Conservation (phyloP, 164 flowering plant species). For the Dillenia suffruticosa region DNA sequence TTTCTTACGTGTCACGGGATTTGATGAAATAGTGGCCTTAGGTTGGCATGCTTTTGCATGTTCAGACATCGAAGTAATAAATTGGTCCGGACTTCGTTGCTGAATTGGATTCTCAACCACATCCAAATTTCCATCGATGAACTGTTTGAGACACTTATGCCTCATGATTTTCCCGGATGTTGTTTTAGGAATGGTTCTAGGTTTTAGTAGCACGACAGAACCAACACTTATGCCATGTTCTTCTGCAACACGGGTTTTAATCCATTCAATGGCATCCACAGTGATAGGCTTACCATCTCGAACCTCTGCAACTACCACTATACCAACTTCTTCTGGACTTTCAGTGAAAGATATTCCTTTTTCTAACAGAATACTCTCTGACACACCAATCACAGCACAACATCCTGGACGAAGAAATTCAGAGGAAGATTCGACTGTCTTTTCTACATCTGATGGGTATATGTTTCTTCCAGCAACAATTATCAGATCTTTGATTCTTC, state of each 20-base stretch:
- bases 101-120: slow-evolving; percentile 29
- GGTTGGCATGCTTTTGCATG: slow-evolving; percentile 39
- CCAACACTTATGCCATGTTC: slow-evolving; percentile 70
- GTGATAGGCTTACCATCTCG: slow-evolving; percentile 53
- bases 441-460: slow-evolving; percentile 78
- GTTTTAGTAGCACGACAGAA: slow-evolving; percentile 57
- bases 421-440: slow-evolving; percentile 70
- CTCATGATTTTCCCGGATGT: slow-evolving; percentile 82
- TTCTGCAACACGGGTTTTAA: slow-evolving; percentile 58
- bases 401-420: slow-evolving; percentile 72
- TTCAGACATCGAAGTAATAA: slow-evolving; percentile 55
- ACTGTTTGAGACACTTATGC: slow-evolving; percentile 71
- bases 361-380: slow-evolving; percentile 51
- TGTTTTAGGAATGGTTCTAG: slow-evolving; percentile 67
- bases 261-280: slow-evolving; percentile 41
- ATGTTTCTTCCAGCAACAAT: slow-evolving; percentile 78
- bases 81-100: slow-evolving; percentile 35
- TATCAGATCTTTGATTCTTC: slow-evolving; percentile 80
- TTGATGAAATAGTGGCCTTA: not conserved
- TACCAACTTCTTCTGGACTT: slow-evolving; percentile 59
- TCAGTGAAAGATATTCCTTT: slow-evolving; percentile 64
- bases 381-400: slow-evolving; percentile 80
- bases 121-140: slow-evolving; percentile 50
- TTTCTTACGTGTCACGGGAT: slow-evolving; percentile 18
- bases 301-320: slow-evolving; percentile 77